Base-by-base conservation (phyloP, 108 stramenopile species). In the Fistulifera solaris region DNA sequence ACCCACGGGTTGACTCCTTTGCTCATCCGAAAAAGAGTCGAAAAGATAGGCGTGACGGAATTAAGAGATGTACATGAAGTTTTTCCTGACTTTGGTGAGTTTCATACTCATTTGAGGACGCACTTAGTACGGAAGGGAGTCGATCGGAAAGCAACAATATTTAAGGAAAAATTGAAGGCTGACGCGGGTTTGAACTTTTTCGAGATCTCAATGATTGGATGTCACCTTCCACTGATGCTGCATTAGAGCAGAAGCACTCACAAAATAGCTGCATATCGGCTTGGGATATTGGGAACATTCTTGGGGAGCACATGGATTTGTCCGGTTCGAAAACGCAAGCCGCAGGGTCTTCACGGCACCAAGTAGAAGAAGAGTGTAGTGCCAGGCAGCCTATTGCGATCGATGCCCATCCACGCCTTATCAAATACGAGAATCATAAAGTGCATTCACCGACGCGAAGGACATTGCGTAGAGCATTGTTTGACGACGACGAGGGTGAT, bases 401-500 rank as follows among this genome's bases (percentile, higher is more conserved):
- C 6, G 31, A 35, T 35, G 31, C 31, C 8, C 31, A 35, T 3
- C 31, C 8, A 35, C 31, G 31, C 31, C 8, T 35, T 8, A 35
- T 35, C 8, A 8, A n/a, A n/a, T 35, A 3, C 8, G 31, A 35
- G 31, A 35, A 35, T 3, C 31, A 8, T 35, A 8, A 35, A 3
- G 31, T 8, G 31, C 31, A 6, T 3, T 35, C 31, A 35, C 8
- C 31, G 31, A 35, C 6, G 31, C 31, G 31, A 3, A 35, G 8
- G 31, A 6, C 31, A 3, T 3, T 35, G 8, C 31, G 31, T 6
- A 3, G 31, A 8, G 17, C 44, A 2, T 22, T 46, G 6, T 46
- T 46, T 46, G 44, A 46, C 44, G 44, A 46, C 19, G 44, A 46
- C 44, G 44, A 46, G 6, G 44, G 11, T 46, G 44, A 46, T 46